Evolutionary conservation across 495 filamentous ascomycete species (phyloP), one percentile per base, ranked within the genome.

Genomic region (Cladorrhinum samala): DNA sequence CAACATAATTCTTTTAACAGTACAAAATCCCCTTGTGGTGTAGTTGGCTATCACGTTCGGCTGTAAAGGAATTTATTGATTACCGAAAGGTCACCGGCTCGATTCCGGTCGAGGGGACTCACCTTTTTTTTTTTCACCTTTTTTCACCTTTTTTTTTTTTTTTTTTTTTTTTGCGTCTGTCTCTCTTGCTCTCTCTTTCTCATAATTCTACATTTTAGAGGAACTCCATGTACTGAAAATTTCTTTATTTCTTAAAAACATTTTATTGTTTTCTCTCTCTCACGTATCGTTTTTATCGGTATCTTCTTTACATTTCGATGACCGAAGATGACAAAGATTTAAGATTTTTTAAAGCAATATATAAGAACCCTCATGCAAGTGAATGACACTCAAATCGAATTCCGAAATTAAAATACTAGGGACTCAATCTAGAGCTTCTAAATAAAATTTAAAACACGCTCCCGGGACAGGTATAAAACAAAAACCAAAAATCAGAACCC

Each of bases 191-290:
- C 4, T 40, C 38, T 4, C 38, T 5, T n/a, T 18, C 39, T 41
- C 14, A 17, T 17, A 17, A 41, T n/a, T 17, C 8, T 17, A n/a
- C 39, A 41, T 8, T 17, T n/a, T n/a, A n/a, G n/a, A n/a, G n/a
- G n/a, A n/a, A 0, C n/a, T 41, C 30, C 5, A 17, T 41, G 17
- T 7, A 41, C 24, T 50, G 46, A 11, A 48, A n/a, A 1, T 41
- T 4, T 52, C 51, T 30, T 33, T 49, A 24, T 39, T 19, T 9
- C 37, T 38, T 20, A 64, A 40, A 40, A 62, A 66, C 60, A 64
- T 63, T 2, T 60, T 49, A n/a, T 67, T 48, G 9, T 52, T 50
- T 27, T 60, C 54, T 21, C 55, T 48, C 14, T 36, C 60, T n/a
- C n/a, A n/a, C n/a, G n/a, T n/a, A n/a, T n/a, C n/a, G n/a, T n/a